Evolutionary conservation across 257 asterid species (phyloP), one percentile per base, ranked within the genome.

Genomic region (Plantago major): DNA sequence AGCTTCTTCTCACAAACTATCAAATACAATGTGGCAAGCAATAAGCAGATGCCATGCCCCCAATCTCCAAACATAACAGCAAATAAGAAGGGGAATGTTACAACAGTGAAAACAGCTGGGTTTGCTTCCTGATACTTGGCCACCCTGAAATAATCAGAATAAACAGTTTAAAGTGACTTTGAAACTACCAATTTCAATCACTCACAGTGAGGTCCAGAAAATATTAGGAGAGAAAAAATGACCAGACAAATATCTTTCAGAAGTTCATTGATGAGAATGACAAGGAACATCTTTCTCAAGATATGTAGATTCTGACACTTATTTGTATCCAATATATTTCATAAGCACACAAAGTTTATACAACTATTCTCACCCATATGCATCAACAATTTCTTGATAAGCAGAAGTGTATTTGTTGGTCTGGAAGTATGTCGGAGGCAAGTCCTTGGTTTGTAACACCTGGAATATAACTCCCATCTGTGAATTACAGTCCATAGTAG

Each of bases 31-130:
- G 89, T 71, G 18, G 81, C 82, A 53, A 83, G 71, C 55, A 83
- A 69, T 78, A 83, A 71, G 72, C 86, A 80, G 66, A 83, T 77
- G n/a, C 89, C 86, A 64, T 83, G 89, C 48, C 89, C 89, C 89
- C 89, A 82, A 63, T 82, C 89, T 70, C 86, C 89, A 62, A 82
- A 82, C 89, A 82, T 82, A 60, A 82, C 86, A 10, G 89, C 89
- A 62, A 83, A 83, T 54, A 83, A 79, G 73, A 83, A 83, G 10
- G 89, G 89, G 69, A 83, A 83, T 67, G 89, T 80, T 58, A 80
- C 74, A 54, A 83, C 71, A 53, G 86, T 77, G 73, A 58, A 83
- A 70, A 80, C 89, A 40, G 81, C 86, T 19, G 89, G 89, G 75
- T 83, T 83, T 63, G 75, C 89, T 73, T 83, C 89, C 67, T 75